These are phyloP conservation scores for Bolboschoenus planiculmis DNA, from an alignment of 176 grass and related monocot species.

Conservation along the genomic window DNA sequence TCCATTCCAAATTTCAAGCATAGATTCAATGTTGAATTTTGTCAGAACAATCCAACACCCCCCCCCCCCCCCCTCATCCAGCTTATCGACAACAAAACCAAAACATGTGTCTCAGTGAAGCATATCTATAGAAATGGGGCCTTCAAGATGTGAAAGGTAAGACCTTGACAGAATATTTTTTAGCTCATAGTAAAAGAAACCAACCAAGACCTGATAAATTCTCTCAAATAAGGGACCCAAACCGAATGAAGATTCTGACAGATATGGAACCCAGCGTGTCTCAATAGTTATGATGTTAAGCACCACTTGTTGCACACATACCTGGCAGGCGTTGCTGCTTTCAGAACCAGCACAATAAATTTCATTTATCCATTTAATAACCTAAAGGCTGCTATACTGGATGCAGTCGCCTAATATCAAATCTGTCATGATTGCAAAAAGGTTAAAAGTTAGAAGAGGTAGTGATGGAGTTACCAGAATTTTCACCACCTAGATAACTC, in stretches of 20 bases:
- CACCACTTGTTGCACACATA: conserved; percentile 5
- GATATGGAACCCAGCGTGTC: conserved; percentile 2
- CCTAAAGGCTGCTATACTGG: neutral
- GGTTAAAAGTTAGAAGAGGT: conserved; percentile 5
- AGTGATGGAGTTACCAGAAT: neutral
- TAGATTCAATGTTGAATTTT: neutral
- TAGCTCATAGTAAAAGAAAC: neutral
- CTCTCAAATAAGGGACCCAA: neutral
- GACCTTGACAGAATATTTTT: neutral
- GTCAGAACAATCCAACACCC: neutral
- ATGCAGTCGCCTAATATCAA: neutral
- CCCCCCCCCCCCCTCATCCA: neutral
- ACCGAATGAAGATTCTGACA: neutral
- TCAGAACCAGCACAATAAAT: conserved; percentile 18
- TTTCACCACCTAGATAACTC: neutral
- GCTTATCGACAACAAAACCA: neutral
- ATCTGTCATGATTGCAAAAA: conserved; percentile 3
- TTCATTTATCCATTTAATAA: neutral
- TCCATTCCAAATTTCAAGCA: neutral
- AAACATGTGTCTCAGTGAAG: neutral
- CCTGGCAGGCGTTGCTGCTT: neutral
- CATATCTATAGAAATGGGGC: neutral
- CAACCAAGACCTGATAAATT: conserved; percentile 1
- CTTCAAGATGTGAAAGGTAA: neutral
- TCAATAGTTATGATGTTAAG: neutral